Conservation (phyloP, 257 asterid genomes). For the Anisodus tanguticus region DNA sequence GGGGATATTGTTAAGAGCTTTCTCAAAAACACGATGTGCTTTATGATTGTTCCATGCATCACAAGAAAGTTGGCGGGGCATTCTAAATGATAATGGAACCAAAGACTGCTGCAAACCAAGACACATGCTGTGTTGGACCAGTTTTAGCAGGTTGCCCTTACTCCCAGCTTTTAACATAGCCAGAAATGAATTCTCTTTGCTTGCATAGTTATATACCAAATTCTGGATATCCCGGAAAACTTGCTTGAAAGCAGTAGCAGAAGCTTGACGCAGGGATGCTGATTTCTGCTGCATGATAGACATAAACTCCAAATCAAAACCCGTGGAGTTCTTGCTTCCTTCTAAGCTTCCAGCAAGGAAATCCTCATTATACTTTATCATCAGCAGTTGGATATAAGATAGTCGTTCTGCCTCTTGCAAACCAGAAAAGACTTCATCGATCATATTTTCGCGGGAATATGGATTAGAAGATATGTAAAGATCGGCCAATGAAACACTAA, state of each 20-base stretch:
- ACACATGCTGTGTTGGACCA: constrained; percentile 93
- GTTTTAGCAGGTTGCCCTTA: constrained; percentile 84
- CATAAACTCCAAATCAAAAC: constrained; percentile 44
- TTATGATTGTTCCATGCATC: constrained; percentile 77
- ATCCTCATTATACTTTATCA: constrained; percentile 58
- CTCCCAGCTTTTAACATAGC: constrained; percentile 95
- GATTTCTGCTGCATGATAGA: constrained; percentile 58
- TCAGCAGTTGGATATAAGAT: constrained; percentile 54
- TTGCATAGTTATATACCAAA: constrained; percentile 66
- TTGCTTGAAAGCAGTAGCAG: constrained; percentile 66
- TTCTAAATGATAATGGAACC: constrained; percentile 67
- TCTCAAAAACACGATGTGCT: constrained; percentile 35
- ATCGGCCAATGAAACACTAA: constrained; percentile 84
- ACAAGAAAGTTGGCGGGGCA: constrained; percentile 75
- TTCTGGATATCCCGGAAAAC: constrained; percentile 71
- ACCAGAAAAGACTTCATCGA: constrained; percentile 72
- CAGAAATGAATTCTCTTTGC: constrained; percentile 60
- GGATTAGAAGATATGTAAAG: constrained; percentile 70
- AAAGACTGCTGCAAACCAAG: constrained; percentile 86
- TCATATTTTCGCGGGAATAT: constrained; percentile 60
- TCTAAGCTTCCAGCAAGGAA: constrained; percentile 62
- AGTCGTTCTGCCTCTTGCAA: constrained; percentile 74
- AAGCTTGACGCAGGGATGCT: constrained; percentile 66
- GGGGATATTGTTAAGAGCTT: constrained; percentile 53
- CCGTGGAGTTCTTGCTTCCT: constrained; percentile 42